Conservation (phyloP, 345 rosid genomes). For the Mangifera indica region DNA sequence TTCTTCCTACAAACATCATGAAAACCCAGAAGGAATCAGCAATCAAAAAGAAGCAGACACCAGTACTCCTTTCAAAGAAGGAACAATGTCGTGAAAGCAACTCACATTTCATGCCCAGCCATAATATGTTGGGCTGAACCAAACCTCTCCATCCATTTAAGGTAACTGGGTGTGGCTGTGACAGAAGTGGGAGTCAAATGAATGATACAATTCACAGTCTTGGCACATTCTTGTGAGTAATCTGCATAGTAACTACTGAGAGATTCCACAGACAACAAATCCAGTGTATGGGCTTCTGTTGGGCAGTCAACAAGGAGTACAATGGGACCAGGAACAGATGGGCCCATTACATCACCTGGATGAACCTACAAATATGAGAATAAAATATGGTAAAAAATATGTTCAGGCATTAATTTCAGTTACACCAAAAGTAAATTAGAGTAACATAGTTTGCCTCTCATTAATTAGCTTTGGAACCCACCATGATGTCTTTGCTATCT, state of each 20-base stretch:
- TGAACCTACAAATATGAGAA: slow-evolving; percentile 52
- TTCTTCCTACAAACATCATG: slow-evolving; percentile 57
- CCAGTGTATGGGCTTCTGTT: slow-evolving; percentile 56
- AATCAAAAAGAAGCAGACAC: background rate
- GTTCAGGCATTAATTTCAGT: slow-evolving; percentile 14
- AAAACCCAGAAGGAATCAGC: slow-evolving; percentile 3
- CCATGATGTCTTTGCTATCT: slow-evolving; percentile 61
- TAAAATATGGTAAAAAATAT: slow-evolving; percentile 3
- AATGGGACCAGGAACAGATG: slow-evolving; percentile 86
- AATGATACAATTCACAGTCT: slow-evolving; percentile 66
- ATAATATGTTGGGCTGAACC: slow-evolving; percentile 73
- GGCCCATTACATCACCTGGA: slow-evolving; percentile 97
- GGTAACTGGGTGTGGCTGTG: slow-evolving; percentile 54
- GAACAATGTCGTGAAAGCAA: slow-evolving; percentile 14
- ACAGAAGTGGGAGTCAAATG: slow-evolving; percentile 81
- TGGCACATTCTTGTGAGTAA: slow-evolving; percentile 33
- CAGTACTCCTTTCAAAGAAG: slow-evolving; percentile 9
- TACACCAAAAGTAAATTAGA: slow-evolving; percentile 5
- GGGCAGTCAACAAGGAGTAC: slow-evolving; percentile 92
- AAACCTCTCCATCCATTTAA: slow-evolving; percentile 78
- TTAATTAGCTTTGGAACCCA: slow-evolving; percentile 34
- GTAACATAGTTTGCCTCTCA: background rate
- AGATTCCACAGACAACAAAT: slow-evolving; percentile 47
- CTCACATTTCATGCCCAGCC: slow-evolving; percentile 86
- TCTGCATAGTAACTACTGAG: slow-evolving; percentile 54